Conservation (phyloP, 192 early-diverging fungal species). For the Mortierella antarctica region DNA sequence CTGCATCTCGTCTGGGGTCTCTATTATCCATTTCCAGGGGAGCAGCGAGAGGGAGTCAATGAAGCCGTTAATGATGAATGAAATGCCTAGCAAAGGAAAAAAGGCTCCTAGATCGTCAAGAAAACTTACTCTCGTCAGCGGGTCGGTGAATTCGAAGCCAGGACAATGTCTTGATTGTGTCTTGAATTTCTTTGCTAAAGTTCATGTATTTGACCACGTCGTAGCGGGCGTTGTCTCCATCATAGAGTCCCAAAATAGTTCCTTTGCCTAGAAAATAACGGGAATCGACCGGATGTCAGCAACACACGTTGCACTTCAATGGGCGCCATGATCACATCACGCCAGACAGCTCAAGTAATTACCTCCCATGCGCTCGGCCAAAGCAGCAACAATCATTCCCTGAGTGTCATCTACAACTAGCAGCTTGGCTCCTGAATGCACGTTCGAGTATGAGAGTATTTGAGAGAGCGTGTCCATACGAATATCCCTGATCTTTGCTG, state of each 20-base stretch:
- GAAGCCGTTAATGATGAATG: neutral
- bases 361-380: conserved; percentile 84
- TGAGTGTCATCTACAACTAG: conserved; percentile 93
- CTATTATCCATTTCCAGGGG: neutral
- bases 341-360: neutral
- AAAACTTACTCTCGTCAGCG: conserved; percentile 63
- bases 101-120: neutral
- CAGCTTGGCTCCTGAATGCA: conserved; percentile 74
- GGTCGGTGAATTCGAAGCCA: conserved; percentile 76
- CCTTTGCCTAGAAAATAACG: conserved; percentile 57
- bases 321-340: neutral
- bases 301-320: conserved; percentile 3
- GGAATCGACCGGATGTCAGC: neutral
- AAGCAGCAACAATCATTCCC: conserved; percentile 82
- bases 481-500: conserved; percentile 81
- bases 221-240: conserved; percentile 77
- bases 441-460: conserved; percentile 84
- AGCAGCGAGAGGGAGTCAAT: neutral
- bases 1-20: conserved; percentile 66
- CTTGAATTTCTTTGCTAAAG: conserved; percentile 61
- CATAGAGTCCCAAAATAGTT: conserved; percentile 76
- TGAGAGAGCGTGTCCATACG: conserved; percentile 94
- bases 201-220: conserved; percentile 85
- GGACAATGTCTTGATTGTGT: conserved; percentile 71
- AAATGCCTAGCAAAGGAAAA: conserved; percentile 3